Conservation (phyloP, 148 eudicot genomes). For the Rhododendron mucronatum region DNA sequence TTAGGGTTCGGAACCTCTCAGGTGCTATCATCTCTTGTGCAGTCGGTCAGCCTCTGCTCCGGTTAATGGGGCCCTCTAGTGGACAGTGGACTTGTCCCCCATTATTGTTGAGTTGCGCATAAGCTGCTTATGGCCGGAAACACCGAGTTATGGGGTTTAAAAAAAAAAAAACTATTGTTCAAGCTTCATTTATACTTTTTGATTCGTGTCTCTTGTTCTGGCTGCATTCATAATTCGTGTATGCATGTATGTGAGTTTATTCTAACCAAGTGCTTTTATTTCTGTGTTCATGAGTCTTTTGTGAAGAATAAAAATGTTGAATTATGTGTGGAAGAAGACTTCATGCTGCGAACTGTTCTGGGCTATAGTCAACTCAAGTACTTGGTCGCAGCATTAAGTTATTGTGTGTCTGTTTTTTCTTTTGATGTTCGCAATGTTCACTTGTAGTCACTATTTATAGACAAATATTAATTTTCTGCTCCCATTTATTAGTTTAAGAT, state of each 20-base stretch:
- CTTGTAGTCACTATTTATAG: neutral
- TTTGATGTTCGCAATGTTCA: neutral
- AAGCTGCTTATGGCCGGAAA: neutral
- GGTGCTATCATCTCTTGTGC: neutral
- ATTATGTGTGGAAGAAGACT: neutral
- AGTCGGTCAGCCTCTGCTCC: neutral
- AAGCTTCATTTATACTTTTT: neutral
- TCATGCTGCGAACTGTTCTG: conserved; percentile 1
- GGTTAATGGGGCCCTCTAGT: neutral
- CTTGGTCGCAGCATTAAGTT: neutral
- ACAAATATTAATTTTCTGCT: neutral
- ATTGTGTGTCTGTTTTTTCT: neutral
- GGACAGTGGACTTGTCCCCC: neutral
- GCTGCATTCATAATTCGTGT: neutral
- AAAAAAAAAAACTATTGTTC: neutral
- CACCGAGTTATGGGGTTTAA: neutral
- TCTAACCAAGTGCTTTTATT: neutral
- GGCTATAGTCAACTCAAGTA: neutral
- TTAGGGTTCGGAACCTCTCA: neutral
- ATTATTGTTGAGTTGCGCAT: neutral
- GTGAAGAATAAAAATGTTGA: neutral
- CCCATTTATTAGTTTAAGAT: neutral
- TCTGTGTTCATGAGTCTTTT: neutral
- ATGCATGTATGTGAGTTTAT: neutral
- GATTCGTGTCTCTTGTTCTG: neutral